Evolutionary conservation across 768 basidiomycete genomes (phyloP).

Genomic region (Floccularia luteovirens): DNA sequence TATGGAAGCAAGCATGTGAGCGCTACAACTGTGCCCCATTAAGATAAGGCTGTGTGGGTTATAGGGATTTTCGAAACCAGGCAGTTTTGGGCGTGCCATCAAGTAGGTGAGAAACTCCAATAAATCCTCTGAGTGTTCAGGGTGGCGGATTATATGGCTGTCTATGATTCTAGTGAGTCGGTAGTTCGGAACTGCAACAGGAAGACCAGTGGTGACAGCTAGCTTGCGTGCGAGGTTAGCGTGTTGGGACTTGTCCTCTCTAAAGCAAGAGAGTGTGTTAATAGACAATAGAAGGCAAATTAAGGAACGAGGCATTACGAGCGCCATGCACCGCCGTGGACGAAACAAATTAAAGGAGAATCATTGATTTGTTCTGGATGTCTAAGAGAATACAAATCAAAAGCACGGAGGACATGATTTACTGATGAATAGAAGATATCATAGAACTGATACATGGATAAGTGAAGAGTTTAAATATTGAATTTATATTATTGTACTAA

Average conservation of each 20-base stretch:
- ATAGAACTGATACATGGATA: not conserved
- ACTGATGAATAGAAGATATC: constrained; percentile 28
- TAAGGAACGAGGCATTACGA: constrained; percentile 35
- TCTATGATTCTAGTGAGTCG: constrained; percentile 8
- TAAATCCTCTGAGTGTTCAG: constrained; percentile 61
- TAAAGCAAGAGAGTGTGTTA: constrained; percentile 19
- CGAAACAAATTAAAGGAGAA: constrained; percentile 53
- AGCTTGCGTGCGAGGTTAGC: constrained; percentile 44
- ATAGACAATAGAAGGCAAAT: constrained; percentile 1
- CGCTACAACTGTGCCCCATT: constrained; percentile 76
- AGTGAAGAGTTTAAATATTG: constrained; percentile 1
- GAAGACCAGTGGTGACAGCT: constrained; percentile 34
- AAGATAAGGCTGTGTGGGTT: constrained; percentile 42
- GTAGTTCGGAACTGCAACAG: constrained; percentile 12
- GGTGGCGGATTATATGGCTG: constrained; percentile 47
- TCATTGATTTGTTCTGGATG: too few relatives aligned
- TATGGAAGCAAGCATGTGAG: constrained; percentile 72
- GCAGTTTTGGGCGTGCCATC: constrained; percentile 32
- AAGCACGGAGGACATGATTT: constrained; percentile 29
- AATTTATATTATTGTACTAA: not conserved
- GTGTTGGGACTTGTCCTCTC: constrained; percentile 69
- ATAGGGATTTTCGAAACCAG: constrained; percentile 17
- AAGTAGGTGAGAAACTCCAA: constrained; percentile 58
- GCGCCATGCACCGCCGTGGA: constrained; percentile 85
- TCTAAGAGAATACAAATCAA: constrained; percentile 41